Conservation (phyloP, 352 stramenopile species). For the Globisporangium barbulae region DNA sequence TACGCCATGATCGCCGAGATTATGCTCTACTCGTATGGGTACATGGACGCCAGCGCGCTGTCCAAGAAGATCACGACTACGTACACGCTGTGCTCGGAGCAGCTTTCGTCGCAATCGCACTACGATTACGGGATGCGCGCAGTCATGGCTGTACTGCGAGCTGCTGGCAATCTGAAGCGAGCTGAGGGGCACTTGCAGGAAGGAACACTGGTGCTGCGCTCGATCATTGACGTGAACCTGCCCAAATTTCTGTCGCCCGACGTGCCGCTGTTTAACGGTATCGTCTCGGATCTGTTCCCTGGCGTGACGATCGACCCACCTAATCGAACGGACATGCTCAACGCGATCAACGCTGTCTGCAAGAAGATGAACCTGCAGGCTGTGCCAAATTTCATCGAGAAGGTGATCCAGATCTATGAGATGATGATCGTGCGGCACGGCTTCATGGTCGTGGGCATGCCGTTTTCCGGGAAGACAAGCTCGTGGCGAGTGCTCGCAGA, state of each 20-base stretch:
- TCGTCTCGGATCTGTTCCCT: conserved; percentile 93
- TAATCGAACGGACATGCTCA: conserved; percentile 82
- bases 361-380: conserved; percentile 82
- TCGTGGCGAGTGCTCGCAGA: conserved; percentile 89
- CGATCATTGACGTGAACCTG: conserved; percentile 94
- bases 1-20: conserved; percentile 94
- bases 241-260: conserved; percentile 93
- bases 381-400: conserved; percentile 89
- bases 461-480: conserved; percentile 92
- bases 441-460: conserved; percentile 96
- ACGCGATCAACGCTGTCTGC: conserved; percentile 79
- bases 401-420: conserved; percentile 95
- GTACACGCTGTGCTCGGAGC: conserved; percentile 93
- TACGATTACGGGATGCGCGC: conserved; percentile 96
- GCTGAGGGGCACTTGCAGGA: conserved; percentile 77
- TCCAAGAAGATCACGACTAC: conserved; percentile 94
- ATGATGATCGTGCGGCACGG: conserved; percentile 96
- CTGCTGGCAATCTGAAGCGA: conserved; percentile 90
- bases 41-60: conserved; percentile 85
- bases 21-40: conserved; percentile 93
- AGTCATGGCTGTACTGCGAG: conserved; percentile 92
- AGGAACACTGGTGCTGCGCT: conserved; percentile 87
- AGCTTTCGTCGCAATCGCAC: conserved; percentile 93
- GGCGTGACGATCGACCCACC: conserved; percentile 88
- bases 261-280: conserved; percentile 92